Evolutionary conservation across 768 basidiomycete species (phyloP), one percentile per base, ranked within the genome.

Genomic region (Russula brevipes): DNA sequence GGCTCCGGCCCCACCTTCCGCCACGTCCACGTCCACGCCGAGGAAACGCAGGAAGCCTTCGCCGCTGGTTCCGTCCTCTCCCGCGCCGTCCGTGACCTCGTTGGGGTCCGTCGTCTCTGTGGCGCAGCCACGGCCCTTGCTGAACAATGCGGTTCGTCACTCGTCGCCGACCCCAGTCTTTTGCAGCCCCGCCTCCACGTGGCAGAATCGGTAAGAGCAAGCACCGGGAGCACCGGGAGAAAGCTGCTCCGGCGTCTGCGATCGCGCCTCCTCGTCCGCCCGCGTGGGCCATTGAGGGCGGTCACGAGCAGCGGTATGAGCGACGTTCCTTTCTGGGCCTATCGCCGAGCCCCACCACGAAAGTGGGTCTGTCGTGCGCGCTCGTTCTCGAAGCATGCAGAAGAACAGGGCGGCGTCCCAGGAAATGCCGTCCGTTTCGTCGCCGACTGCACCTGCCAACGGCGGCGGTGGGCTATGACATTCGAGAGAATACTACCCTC

Each of bases 21-120:
- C 41, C 41, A 14, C 2, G 38, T 39, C 41, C 41, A 14, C 41
- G 41, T 42, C 24, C 24, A 1, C 24, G 24, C 24, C 24, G 24
- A 24, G 24, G 24, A 24, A 24, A 24, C 24, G 24, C 24, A 59
- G 62, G 57, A 59, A 59, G 16, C 38, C 57, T 11, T 59, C 62
- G 31, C 57, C 62, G 8, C 17, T 63, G 16, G 46, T 47, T 11
- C n/a, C 45, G 3, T 59, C 45, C 10, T 42, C 63, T n/a, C 63
- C 57, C 8, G 33, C 53, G 8, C 39, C 39, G 11, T 59, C 57
- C 17, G 62, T 47, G 6, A 24, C 51, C 5, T 44, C 52, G 0
- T 36, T 44, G 31, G 24, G 52, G 54, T 16, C 17, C 38, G 1
- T 5, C 24, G 1, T 11, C 10, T n/a, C 57, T 7, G 41, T 5